A percentile compares a stretch with the other conserved stretches of the same genome.
Conservation (phyloP, 2,329 filamentous ascomycete species). For the Juglanconis oblonga region DNA sequence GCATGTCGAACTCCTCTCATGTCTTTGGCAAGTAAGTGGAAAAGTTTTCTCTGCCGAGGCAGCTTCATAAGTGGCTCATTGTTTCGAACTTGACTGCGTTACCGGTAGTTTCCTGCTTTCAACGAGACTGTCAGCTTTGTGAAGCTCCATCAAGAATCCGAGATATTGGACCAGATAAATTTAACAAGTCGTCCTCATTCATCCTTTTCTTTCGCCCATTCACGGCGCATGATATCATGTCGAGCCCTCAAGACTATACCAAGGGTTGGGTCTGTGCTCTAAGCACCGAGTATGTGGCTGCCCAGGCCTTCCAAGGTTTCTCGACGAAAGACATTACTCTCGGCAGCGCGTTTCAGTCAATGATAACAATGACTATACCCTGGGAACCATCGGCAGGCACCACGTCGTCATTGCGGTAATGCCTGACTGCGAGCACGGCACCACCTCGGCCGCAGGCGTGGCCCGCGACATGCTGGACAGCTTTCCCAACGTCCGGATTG, state of each 20-base stretch:
- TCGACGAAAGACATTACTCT: conserved; percentile 6
- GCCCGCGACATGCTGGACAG: conserved; percentile 27
- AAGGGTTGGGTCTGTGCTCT: conserved; percentile 16
- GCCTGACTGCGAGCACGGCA: conserved; percentile 27
- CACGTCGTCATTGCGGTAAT: conserved; percentile 32
- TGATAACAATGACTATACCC: conserved; percentile 30
- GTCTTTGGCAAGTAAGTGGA: too few relatives aligned
- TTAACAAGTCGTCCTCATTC: too few relatives aligned
- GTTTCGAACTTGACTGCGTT: too few relatives aligned
- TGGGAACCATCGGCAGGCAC: conserved; percentile 30
- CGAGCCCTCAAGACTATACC: neutral
- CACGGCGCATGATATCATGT: too few relatives aligned
- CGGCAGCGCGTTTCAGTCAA: neutral
- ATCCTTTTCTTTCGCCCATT: too few relatives aligned
- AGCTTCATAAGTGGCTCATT: too few relatives aligned
- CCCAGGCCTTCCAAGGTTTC: neutral
- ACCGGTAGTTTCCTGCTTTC: too few relatives aligned
- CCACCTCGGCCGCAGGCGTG: conserved; percentile 25
- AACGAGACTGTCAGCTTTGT: too few relatives aligned
- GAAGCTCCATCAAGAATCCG: too few relatives aligned
- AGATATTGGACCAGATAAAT: too few relatives aligned
- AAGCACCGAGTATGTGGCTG: conserved; percentile 1
- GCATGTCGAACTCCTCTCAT: too few relatives aligned
- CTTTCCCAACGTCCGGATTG: conserved; percentile 29
- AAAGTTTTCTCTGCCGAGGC: too few relatives aligned